Evolutionary conservation across 805 yeast genomes (phyloP).

Genomic region (Starmera amethionina): DNA sequence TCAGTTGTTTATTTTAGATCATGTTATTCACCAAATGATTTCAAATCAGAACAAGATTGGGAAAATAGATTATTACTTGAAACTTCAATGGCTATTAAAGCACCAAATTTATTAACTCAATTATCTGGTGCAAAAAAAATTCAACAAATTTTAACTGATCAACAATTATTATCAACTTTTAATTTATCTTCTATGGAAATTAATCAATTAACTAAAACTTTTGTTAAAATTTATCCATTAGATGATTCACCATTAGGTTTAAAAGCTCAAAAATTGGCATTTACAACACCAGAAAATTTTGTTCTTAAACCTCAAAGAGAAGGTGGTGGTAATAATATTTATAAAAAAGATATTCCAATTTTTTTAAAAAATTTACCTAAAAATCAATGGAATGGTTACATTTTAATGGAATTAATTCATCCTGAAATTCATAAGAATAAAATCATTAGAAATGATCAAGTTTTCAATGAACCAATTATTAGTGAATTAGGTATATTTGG

Average conservation of each 20-base stretch:
- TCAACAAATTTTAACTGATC: conserved; percentile 75
- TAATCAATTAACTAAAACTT: conserved; percentile 39
- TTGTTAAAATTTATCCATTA: conserved; percentile 81
- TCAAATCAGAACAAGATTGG: conserved; percentile 62
- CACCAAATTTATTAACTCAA: conserved; percentile 85
- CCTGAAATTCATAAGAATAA: conserved; percentile 65
- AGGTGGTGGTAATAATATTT: conserved; percentile 96
- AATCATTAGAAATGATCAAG: conserved; percentile 56
- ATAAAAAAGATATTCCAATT: conserved; percentile 73
- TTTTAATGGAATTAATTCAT: conserved; percentile 85
- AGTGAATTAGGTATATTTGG: conserved; percentile 94
- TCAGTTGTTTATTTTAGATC: conserved; percentile 86
- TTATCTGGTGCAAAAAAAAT: conserved; percentile 89
- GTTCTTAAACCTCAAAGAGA: conserved; percentile 97
- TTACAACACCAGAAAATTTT: conserved; percentile 54
- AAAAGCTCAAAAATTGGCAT: conserved; percentile 55
- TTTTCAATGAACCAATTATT: conserved; percentile 63
- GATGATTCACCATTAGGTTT: conserved; percentile 60
- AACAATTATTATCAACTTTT: conserved; percentile 36
- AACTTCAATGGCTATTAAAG: conserved; percentile 71
- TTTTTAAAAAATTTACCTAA: conserved; percentile 54
- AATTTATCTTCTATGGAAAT: conserved; percentile 24
- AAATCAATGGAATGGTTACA: conserved; percentile 80
- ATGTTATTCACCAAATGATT: conserved; percentile 84
- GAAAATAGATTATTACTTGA: conserved; percentile 65